Percentiles rank a stretch among this genome's conserved stretches.
phyloP scores from a whole-genome alignment of 2,329 filamentous ascomycete species.

The Acephala macrosclerotiorum region DNA sequence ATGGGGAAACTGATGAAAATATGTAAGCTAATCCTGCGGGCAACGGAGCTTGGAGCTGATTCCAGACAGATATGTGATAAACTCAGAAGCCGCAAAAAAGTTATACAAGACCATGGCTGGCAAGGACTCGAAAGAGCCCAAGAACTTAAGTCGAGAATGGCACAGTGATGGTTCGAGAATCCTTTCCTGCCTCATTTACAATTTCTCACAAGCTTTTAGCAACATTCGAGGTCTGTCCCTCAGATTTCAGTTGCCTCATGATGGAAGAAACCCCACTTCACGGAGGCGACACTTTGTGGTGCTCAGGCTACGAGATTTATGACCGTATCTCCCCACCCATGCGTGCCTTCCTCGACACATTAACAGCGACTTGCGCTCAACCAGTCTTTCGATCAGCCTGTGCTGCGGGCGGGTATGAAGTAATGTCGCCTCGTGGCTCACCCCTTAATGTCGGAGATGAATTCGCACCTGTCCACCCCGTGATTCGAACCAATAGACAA shows the following conservation, averaged over 20 bases:
- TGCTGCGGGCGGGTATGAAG: conserved; percentile 48
- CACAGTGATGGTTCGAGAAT: conserved; percentile 45
- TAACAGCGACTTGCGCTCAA: conserved; percentile 61
- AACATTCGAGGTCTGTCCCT: conserved; percentile 54
- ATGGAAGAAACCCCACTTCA: conserved; percentile 51
- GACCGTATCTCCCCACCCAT: conserved; percentile 64
- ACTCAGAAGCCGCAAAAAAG: conserved; percentile 59
- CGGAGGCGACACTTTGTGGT: conserved; percentile 69
- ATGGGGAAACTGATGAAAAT: conserved; percentile 47
- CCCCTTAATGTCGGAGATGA: conserved; percentile 56
- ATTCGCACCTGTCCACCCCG: conserved; percentile 48
- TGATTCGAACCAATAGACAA: conserved; percentile 62
- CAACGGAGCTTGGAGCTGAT: conserved; percentile 8
- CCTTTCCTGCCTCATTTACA: conserved; percentile 17
- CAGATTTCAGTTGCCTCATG: conserved; percentile 55
- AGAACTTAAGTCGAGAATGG: conserved; percentile 46
- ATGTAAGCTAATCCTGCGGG: conserved; percentile 40
- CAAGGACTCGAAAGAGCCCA: conserved; percentile 40
- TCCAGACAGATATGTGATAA: conserved; percentile 54
- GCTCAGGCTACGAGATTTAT: conserved; percentile 63
- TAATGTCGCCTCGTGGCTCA: conserved; percentile 55
- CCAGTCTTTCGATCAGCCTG: conserved; percentile 57
- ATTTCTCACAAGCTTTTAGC: conserved; percentile 33
- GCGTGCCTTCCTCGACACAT: conserved; percentile 61
- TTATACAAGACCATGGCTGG: conserved; percentile 53